Evolutionary conservation across 2,329 filamentous ascomycete genomes (phyloP).

Genomic region (Orbilia ellipsospora): DNA sequence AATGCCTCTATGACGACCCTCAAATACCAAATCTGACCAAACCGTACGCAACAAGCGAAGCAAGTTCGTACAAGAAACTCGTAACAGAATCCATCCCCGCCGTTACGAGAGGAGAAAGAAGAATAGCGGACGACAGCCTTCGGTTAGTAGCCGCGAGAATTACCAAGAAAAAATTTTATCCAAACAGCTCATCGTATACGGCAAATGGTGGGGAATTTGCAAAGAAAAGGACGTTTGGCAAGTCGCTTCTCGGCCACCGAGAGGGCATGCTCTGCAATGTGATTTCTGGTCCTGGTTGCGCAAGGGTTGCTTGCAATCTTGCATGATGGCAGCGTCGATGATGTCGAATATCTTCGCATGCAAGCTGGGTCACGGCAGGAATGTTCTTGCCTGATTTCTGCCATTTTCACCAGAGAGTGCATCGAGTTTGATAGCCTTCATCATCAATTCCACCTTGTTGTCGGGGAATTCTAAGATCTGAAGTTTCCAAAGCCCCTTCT

Average conservation of each 20-base stretch:
- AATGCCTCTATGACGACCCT: conserved; percentile 9
- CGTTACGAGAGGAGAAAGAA: too few species aligned
- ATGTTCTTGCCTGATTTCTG: conserved; percentile 44
- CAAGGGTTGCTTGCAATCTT: conserved; percentile 37
- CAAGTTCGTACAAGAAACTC: conserved; percentile 20
- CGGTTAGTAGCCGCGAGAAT: conserved; percentile 46
- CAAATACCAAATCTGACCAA: conserved; percentile 28
- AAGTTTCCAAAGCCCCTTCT: conserved; percentile 50
- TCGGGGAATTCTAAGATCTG: conserved; percentile 52
- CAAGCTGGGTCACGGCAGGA: conserved; percentile 52
- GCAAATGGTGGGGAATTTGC: conserved; percentile 29
- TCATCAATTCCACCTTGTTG: conserved; percentile 46
- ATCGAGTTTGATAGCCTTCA: conserved; percentile 49
- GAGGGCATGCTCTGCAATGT: conserved; percentile 2
- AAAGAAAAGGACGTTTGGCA: conserved; percentile 5
- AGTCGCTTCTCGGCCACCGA: conserved; percentile 37
- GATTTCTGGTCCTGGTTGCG: conserved; percentile 19
- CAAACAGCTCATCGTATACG: conserved; percentile 14
- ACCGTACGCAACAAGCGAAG: conserved; percentile 20
- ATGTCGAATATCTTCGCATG: conserved; percentile 31
- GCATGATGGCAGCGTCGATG: conserved; percentile 50
- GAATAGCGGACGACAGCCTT: conserved; percentile 42
- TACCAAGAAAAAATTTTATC: conserved; percentile 17
- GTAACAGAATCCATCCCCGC: conserved; percentile 13
- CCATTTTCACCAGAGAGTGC: conserved; percentile 46